Percentiles rank a stretch among this genome's conserved stretches.
phyloP scores from a whole-genome alignment of 495 filamentous ascomycete genomes.

The Oidiodendron maius region DNA sequence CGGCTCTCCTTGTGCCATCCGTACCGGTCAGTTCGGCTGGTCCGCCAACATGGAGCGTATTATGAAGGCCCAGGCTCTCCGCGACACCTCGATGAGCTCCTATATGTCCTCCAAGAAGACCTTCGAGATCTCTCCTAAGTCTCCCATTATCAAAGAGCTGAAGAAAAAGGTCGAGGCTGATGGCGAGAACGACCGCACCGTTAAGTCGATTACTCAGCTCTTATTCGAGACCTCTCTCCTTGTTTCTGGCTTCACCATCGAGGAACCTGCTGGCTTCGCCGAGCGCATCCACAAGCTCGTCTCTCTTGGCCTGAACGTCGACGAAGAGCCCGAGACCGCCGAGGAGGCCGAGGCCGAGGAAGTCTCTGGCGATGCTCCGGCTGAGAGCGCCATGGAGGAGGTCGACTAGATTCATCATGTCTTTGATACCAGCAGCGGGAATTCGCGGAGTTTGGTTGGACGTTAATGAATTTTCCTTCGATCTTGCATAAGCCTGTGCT shows the following conservation, averaged over 20 bases:
- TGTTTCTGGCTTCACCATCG: slow-evolving; percentile 98
- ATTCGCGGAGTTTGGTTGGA: slow-evolving; percentile 22
- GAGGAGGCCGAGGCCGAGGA: slow-evolving; percentile 59
- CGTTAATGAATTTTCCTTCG: slow-evolving; percentile 9
- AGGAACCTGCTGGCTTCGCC: slow-evolving; percentile 94
- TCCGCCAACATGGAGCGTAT: slow-evolving; percentile 99
- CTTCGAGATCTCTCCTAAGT: slow-evolving; percentile 99
- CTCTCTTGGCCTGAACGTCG: slow-evolving; percentile 89
- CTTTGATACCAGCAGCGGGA: slow-evolving; percentile 10
- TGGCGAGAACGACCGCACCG: slow-evolving; percentile 94
- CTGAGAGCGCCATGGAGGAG: slow-evolving; percentile 63
- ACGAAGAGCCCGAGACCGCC: slow-evolving; percentile 76
- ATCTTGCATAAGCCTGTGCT: slow-evolving; percentile 13
- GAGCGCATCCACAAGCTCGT: slow-evolving; percentile 99
- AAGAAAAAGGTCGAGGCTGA: slow-evolving; percentile 97
- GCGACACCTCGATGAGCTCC: slow-evolving; percentile 97
- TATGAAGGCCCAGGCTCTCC: slow-evolving; percentile 99
- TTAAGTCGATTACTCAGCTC: slow-evolving; percentile 96
- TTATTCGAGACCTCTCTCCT: slow-evolving; percentile 97
- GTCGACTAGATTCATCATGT: slow-evolving; percentile 44
- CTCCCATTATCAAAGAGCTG: slow-evolving; percentile 94
- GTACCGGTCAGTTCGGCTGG: slow-evolving; percentile 99
- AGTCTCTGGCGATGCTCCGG: slow-evolving; percentile 37
- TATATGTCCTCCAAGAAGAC: slow-evolving; percentile 99
- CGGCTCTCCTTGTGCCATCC: slow-evolving; percentile 95